Conservation (phyloP, 371 early-diverging fungal genomes). For the Saksenaea vasiformis region DNA sequence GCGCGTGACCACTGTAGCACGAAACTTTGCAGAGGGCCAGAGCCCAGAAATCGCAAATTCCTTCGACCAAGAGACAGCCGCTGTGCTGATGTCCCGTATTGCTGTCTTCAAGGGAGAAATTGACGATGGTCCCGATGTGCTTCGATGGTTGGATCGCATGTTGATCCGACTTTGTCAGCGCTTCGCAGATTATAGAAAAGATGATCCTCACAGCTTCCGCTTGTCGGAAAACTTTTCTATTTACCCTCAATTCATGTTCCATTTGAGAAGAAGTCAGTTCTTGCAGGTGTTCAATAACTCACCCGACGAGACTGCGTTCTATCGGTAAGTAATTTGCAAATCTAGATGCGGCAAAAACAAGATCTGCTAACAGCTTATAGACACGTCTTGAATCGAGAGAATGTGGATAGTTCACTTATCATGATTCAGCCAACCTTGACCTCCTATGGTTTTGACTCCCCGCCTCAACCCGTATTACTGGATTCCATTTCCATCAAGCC, state of each 20-base stretch:
- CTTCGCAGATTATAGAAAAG: conserved; percentile 96
- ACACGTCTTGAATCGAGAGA: conserved; percentile 93
- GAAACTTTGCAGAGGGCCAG: conserved; percentile 90
- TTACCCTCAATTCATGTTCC: conserved; percentile 99
- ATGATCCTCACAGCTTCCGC: conserved; percentile 94
- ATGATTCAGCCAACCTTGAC: conserved; percentile 99
- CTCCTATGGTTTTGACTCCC: conserved; percentile 88
- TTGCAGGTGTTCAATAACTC: conserved; percentile 99
- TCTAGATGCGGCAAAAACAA: not conserved
- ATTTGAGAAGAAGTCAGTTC: conserved; percentile 97
- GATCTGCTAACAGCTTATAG: conserved; percentile 38
- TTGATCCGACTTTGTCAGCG: conserved; percentile 97
- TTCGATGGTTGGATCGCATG: conserved; percentile 99
- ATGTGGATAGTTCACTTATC: conserved; percentile 94
- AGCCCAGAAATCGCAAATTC: conserved; percentile 88
- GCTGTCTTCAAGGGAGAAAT: conserved; percentile 97
- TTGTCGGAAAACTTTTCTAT: conserved; percentile 94
- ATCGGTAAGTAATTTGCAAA: conserved; percentile 47
- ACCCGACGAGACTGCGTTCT: conserved; percentile 99
- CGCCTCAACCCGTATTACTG: conserved; percentile 94
- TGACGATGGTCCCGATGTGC: conserved; percentile 98
- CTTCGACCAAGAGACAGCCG: conserved; percentile 99
- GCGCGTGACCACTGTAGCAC: conserved; percentile 94
- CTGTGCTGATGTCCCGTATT: conserved; percentile 98
- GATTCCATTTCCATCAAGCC: conserved; percentile 98